Evolutionary conservation across 768 basidiomycete species (phyloP).

Genomic region (Suillus variegatus): DNA sequence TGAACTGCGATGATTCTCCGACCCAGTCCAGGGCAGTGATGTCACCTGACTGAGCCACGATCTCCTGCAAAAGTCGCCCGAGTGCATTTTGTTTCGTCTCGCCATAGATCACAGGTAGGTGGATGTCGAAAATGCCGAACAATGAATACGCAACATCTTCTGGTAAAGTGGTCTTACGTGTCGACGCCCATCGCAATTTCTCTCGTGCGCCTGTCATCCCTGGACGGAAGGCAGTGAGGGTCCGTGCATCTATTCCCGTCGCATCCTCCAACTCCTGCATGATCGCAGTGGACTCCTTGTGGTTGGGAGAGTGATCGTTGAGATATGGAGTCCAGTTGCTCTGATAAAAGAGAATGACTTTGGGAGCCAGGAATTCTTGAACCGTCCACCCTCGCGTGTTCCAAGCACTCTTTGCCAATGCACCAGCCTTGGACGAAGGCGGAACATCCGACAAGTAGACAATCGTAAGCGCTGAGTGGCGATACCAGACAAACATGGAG

Average conservation of each 20-base stretch:
- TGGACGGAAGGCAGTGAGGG: neutral
- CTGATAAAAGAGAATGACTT: slow-evolving; percentile 1
- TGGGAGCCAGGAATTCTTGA: neutral
- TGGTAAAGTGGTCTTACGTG: neutral
- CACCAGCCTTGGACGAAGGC: neutral
- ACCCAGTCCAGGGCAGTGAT: neutral
- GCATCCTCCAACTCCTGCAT: neutral
- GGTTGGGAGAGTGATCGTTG: neutral
- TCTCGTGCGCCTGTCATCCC: neutral
- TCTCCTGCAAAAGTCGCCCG: neutral
- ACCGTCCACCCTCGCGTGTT: neutral
- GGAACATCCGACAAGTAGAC: neutral
- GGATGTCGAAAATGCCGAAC: neutral
- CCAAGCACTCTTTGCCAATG: neutral
- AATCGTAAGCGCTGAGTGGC: neutral
- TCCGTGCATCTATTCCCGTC: neutral
- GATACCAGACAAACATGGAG: slow-evolving; percentile 1
- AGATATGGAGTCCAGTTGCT: neutral
- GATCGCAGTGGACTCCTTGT: neutral
- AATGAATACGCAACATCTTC: neutral
- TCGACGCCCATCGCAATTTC: neutral
- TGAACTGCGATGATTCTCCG: neutral
- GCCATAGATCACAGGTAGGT: neutral
- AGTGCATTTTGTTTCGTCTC: neutral
- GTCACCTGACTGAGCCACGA: neutral